A percentile compares a stretch with the other conserved stretches of the same genome.
Conservation (phyloP, 1,284 basidiomycete species). For the Cutaneotrichosporon mucoides region DNA sequence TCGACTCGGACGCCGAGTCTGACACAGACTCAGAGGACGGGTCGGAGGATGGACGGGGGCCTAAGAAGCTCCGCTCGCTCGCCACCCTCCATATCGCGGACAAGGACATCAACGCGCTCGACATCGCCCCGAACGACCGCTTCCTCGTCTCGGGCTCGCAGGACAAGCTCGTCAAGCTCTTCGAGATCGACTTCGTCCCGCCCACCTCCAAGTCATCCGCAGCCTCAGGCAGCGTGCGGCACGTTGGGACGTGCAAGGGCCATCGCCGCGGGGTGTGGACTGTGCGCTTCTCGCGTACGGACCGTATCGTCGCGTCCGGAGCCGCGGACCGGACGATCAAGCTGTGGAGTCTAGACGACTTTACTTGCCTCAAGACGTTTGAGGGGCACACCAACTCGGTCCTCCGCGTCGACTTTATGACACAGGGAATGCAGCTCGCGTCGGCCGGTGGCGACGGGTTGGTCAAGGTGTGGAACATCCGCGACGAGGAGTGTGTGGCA, state of each 20-base stretch:
- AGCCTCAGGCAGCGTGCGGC: constrained; percentile 56
- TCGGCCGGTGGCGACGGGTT: constrained; percentile 89
- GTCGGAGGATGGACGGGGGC: constrained; percentile 31
- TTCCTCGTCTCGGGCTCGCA: constrained; percentile 92
- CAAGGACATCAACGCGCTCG: constrained; percentile 97
- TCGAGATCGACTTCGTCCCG: constrained; percentile 61
- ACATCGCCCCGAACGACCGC: constrained; percentile 84
- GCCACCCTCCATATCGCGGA: constrained; percentile 92
- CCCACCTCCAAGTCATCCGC: constrained; percentile 17
- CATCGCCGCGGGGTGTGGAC: constrained; percentile 97
- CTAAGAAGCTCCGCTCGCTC: constrained; percentile 66
- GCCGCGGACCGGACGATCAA: constrained; percentile 93
- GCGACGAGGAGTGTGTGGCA: constrained; percentile 76
- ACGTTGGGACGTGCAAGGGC: constrained; percentile 86
- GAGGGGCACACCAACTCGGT: constrained; percentile 97
- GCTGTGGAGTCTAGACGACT: constrained; percentile 90
- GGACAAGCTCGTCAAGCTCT: constrained; percentile 91
- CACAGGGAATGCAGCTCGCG: constrained; percentile 76
- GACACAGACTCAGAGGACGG: constrained; percentile 31
- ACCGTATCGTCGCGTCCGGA: constrained; percentile 83
- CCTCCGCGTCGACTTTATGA: constrained; percentile 85
- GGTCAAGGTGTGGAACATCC: constrained; percentile 92
- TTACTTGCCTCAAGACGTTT: constrained; percentile 86
- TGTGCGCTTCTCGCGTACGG: constrained; percentile 78
- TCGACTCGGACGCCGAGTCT: too few species aligned